Evolutionary conservation across 2,329 filamentous ascomycete genomes (phyloP).

Genomic region (Parastagonospora avenae): DNA sequence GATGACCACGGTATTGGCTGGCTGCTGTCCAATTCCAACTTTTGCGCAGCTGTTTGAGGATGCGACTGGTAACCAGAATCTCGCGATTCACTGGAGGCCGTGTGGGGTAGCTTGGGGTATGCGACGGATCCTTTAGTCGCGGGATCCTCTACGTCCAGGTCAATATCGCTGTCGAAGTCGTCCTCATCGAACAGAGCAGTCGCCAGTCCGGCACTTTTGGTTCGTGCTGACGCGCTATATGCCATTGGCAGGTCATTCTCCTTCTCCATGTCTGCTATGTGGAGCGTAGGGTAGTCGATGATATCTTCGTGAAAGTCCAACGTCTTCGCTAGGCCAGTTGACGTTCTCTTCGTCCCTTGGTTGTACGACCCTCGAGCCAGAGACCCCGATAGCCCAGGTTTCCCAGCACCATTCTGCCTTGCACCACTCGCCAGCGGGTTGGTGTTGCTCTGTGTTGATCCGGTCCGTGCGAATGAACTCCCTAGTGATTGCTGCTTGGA

Average conservation of each 20-base stretch:
- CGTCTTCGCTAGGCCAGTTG: slow-evolving; percentile 54
- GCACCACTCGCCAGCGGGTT: slow-evolving; percentile 43
- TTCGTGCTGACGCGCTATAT: slow-evolving; percentile 17
- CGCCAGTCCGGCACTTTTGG: slow-evolving; percentile 26
- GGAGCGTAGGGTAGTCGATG: slow-evolving; percentile 37
- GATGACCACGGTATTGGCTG: slow-evolving; percentile 74
- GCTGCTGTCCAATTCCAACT: slow-evolving; percentile 52
- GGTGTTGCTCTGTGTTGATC: slow-evolving; percentile 33
- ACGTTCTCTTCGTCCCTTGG: slow-evolving; percentile 52
- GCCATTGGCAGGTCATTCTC: slow-evolving; percentile 26
- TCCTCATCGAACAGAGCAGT: slow-evolving; percentile 67
- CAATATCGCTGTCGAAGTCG: slow-evolving; percentile 84
- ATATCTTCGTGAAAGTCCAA: slow-evolving; percentile 43
- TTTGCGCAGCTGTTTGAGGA: slow-evolving; percentile 20
- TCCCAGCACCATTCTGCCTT: slow-evolving; percentile 27
- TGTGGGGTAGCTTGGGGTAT: slow-evolving; percentile 48
- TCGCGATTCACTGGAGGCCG: slow-evolving; percentile 41
- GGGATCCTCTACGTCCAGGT: slow-evolving; percentile 72
- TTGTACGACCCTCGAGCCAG: slow-evolving; percentile 12
- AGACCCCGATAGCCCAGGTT: slow-evolving; percentile 2
- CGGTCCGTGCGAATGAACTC: slow-evolving; percentile 50
- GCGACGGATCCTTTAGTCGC: slow-evolving; percentile 51
- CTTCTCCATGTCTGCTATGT: slow-evolving; percentile 31
- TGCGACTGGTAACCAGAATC: slow-evolving; percentile 36
- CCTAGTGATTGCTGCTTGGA: slow-evolving; percentile 37